Evolutionary conservation across 345 rosid species (phyloP).

Genomic region (Syzygium jambos): DNA sequence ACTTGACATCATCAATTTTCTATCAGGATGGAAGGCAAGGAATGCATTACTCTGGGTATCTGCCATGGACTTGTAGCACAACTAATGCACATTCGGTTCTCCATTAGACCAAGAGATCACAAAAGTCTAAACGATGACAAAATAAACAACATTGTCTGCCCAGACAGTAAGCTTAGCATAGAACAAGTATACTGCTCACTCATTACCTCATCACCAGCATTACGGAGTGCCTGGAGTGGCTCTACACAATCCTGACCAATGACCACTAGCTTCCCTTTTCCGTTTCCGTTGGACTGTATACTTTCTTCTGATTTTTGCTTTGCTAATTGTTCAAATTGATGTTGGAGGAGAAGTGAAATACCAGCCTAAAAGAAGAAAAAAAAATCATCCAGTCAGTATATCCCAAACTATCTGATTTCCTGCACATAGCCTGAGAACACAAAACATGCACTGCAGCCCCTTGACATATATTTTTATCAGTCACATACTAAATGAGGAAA

Average conservation of each 20-base stretch:
- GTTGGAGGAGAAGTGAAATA: constrained; percentile 59
- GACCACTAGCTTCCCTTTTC: constrained; percentile 58
- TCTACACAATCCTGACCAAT: constrained; percentile 82
- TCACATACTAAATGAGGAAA: neutral
- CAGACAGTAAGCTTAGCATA: neutral
- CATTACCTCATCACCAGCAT: constrained; percentile 58
- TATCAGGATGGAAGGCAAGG: neutral
- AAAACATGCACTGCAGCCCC: neutral
- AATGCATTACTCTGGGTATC: neutral
- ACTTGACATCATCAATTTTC: neutral
- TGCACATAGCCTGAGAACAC: neutral
- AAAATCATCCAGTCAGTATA: neutral
- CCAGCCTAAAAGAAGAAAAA: constrained; percentile 42
- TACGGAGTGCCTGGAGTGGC: constrained; percentile 92
- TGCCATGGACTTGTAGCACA: neutral
- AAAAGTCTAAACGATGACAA: neutral
- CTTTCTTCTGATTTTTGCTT: constrained; percentile 26
- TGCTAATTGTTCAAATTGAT: constrained; percentile 61
- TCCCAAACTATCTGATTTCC: neutral
- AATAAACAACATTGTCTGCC: neutral
- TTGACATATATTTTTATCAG: neutral
- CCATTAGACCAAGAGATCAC: neutral
- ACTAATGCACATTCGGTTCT: neutral
- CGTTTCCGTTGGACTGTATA: constrained; percentile 21
- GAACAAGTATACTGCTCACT: neutral